Evolutionary conservation across 2,329 filamentous ascomycete genomes (phyloP).

Genomic region (Phialophora expanda): DNA sequence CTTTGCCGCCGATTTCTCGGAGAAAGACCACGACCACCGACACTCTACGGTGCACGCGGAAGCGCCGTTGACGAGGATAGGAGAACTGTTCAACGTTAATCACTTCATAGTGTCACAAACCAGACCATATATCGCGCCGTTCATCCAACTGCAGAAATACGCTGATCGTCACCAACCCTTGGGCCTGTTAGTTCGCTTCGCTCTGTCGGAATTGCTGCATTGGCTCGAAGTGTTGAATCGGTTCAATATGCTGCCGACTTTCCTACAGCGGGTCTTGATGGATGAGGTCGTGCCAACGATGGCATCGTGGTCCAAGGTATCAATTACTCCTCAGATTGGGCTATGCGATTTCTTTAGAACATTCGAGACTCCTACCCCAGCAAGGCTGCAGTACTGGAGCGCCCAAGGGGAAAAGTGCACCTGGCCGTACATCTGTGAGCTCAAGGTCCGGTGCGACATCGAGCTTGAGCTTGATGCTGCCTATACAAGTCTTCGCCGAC

Average conservation of each 20-base stretch:
- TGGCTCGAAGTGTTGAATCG: conserved; percentile 80
- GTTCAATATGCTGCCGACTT: conserved; percentile 78
- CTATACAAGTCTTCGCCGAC: conserved; percentile 74
- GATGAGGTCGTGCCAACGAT: conserved; percentile 80
- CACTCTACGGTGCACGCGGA: conserved; percentile 83
- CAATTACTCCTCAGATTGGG: conserved; percentile 81
- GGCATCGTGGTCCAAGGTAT: conserved; percentile 93
- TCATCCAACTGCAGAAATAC: conserved; percentile 73
- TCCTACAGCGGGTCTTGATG: conserved; percentile 72
- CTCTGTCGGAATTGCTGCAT: conserved; percentile 58
- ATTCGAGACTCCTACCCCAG: conserved; percentile 79
- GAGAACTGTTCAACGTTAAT: conserved; percentile 97
- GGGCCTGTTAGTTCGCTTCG: conserved; percentile 70
- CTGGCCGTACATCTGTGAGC: conserved; percentile 84
- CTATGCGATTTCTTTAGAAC: conserved; percentile 76
- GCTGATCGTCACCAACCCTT: conserved; percentile 67
- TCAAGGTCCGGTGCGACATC: conserved; percentile 80
- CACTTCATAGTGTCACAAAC: conserved; percentile 99
- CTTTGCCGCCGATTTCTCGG: conserved; percentile 34
- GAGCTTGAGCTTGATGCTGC: conserved; percentile 86
- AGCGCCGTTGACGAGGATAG: conserved; percentile 83
- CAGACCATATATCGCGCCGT: conserved; percentile 90
- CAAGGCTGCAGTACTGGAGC: conserved; percentile 83
- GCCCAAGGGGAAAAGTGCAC: conserved; percentile 81
- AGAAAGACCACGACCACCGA: conserved; percentile 60